These are phyloP conservation scores for Phytophthora sp. DNA, from an alignment of 352 stramenopile species.

Conservation along the genomic window DNA sequence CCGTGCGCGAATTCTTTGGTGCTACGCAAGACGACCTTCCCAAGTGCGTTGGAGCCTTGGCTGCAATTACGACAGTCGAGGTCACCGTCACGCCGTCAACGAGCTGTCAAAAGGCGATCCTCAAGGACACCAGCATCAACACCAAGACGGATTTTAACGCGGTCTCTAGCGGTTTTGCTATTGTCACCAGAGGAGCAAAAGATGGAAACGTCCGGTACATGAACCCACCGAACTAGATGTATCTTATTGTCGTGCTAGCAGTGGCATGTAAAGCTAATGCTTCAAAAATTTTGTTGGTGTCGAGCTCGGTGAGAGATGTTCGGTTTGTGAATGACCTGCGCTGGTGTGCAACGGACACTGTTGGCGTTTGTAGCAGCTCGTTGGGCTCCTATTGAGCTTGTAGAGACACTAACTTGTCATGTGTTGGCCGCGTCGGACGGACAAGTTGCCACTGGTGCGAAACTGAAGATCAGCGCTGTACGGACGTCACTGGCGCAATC, in stretches of 20 bases:
- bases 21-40: conserved; percentile 48
- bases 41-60: conserved; percentile 59
- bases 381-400: too few relatives aligned
- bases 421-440: too few relatives aligned
- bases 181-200: conserved; percentile 60
- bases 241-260: too few relatives aligned
- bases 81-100: conserved; percentile 44
- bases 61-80: conserved; percentile 46
- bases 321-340: too few relatives aligned
- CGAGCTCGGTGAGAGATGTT: too few relatives aligned
- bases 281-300: too few relatives aligned
- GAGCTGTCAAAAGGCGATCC: conserved; percentile 51
- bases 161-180: conserved; percentile 53
- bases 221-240: conserved; percentile 32
- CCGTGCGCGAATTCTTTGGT: conserved; percentile 62
- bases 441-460: too few relatives aligned
- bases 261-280: background rate
- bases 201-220: conserved; percentile 62
- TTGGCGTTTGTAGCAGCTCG: too few relatives aligned
- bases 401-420: too few relatives aligned
- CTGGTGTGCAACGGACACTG: too few relatives aligned
- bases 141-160: conserved; percentile 58
- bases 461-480: too few relatives aligned
- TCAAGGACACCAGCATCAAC: conserved; percentile 63
- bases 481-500: too few relatives aligned